Base-by-base conservation (phyloP, 805 yeast genomes). In the Teunomyces gatunensis region DNA sequence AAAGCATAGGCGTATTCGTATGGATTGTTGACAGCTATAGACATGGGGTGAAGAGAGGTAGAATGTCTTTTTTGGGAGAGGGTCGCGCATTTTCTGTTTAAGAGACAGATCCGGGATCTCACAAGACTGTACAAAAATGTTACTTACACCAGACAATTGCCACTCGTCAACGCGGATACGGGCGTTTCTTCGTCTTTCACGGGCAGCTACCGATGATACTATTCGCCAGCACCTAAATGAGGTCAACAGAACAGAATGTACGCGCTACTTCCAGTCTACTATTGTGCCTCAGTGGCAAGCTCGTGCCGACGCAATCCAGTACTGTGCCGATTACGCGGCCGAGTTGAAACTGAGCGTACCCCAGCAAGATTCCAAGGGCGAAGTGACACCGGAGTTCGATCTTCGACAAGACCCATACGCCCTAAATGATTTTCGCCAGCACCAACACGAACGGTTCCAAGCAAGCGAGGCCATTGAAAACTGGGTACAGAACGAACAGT, bases 321-420 rank as follows among this genome's bases (percentile, higher is more conserved):
- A 54, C 52, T 73, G 78, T 47, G 47, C 53, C 1, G 48, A 57
- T 5, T 69, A 65, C 44, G 62, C 73, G 3, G 37, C 34, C 6
- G 39, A 43, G 2, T 52, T 71, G 25, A 58, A 68, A n/a, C 39
- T 48, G 12, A 49, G 54, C n/a, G 44, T 47, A 5, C 21, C 29
- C 5, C 21, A 37, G 39, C 27, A 13, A 13, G 41, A 20, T 5
- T 37, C 42, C 42, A 23, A 29, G 34, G 41, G 40, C 4, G 36
- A 27, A 17, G 15, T 7, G 13, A 34, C 20, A 11, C 34, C 44
- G 9, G 53, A 37, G 15, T 62, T 59, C 39, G 71, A 71, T 46
- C 57, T 70, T 36, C 54, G 74, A 27, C 47, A 60, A 2, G 74
- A 73, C 48, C 78, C 78, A 0, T 73, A 73, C 42, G 75, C 77